Evolutionary conservation across 2,329 filamentous ascomycete species (phyloP), one percentile per base, ranked within the genome.

Genomic region (Ceratocystis papillata): DNA sequence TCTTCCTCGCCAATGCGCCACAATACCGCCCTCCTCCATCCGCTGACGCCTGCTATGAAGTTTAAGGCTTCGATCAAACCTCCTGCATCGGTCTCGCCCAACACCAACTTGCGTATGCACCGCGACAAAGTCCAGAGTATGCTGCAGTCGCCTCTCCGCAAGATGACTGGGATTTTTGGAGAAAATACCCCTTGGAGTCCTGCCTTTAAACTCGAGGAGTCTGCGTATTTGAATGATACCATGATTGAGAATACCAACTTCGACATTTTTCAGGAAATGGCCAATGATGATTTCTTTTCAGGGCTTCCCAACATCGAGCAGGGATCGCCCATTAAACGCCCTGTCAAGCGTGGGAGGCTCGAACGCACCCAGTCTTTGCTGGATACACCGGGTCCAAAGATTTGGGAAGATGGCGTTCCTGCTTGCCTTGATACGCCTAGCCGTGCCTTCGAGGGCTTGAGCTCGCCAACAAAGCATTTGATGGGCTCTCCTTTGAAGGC

Each of bases 41-140:
- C 92, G 2, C 78, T 96, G 57, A 96, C 93, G 0, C 93, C 92
- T 3, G 83, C 88, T 22, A 83, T 92, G 71, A 90, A 94, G 75
- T 87, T 96, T 73, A 90, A 88, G 77, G 78, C 81, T 25, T 81
- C 82, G 1, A 70, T 70, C 1, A 78, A 77, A 69, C 77, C 79
- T 12, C 83, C 82, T 30, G 89, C 89, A 65, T 96, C 93, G 0
- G 87, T 90, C 20, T 97, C 93, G 15, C 93, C 94, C 1, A 95
- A 94, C 73, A 96, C 93, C 8, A 96, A 96, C 72, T 81, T 97
- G 22, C 86, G 87, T 67, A 86, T 94, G 70, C 94, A 97, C 73
- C 88, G 93, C 65, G 87, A 93, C 72, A 87, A 85, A 70, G 90
- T 97, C 64, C 84, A 84, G 70, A 80, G 89, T 70, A 84, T 96